These are phyloP conservation scores for Hypoxylon rickii DNA, from an alignment of 495 filamentous ascomycete species.

Conservation along the genomic window DNA sequence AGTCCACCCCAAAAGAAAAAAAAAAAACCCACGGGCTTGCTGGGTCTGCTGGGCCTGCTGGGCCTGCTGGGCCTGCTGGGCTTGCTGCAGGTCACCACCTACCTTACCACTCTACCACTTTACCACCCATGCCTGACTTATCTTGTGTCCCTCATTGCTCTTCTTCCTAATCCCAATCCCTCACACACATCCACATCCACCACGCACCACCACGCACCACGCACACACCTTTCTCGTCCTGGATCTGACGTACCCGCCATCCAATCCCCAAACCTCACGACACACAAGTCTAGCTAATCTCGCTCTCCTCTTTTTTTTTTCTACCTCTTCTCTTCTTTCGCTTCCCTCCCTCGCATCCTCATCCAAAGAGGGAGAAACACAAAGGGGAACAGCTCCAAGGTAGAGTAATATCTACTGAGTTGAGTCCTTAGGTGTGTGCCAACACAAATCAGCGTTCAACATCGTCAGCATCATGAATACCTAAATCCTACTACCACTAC, in stretches of 20 bases:
- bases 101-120: neutral
- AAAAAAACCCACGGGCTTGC: too few species aligned
- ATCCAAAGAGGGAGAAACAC: neutral
- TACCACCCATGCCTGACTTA: neutral
- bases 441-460: too few species aligned
- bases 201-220: too few species aligned
- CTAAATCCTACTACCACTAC: constrained; percentile 23
- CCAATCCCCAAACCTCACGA: constrained; percentile 33
- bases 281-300: constrained; percentile 9
- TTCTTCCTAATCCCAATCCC: constrained; percentile 7
- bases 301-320: constrained; percentile 1
- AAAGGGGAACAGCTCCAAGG: neutral
- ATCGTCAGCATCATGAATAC: constrained; percentile 27
- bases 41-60: too few species aligned
- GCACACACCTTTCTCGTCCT: constrained; percentile 23
- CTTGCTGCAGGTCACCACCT: constrained; percentile 15
- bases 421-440: too few species aligned
- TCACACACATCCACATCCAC: too few species aligned
- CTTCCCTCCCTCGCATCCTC: neutral
- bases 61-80: neutral
- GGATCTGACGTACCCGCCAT: constrained; percentile 32
- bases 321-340: constrained; percentile 4
- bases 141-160: constrained; percentile 27
- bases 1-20: too few species aligned
- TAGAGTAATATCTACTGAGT: neutral